Evolutionary conservation across 371 early-diverging fungal species (phyloP), one percentile per base, ranked within the genome.

Genomic region (Mucor racemosus): DNA sequence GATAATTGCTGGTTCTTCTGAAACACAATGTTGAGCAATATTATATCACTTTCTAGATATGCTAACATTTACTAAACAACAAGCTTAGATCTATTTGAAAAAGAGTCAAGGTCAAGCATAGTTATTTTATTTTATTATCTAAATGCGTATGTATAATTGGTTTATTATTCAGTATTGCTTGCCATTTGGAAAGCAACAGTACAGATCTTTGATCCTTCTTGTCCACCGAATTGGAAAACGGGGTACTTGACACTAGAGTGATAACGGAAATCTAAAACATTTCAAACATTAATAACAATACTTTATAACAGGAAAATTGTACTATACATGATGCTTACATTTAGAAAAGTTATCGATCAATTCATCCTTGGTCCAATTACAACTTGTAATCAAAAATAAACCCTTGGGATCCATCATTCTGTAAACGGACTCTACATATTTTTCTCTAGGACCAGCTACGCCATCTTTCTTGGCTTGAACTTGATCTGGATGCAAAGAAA

Each of bases 361-460:
- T 78, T 97, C 96, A 15, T 91, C 87, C 65, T 89, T 88, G 3
- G 95, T 95, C 96, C 96, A 97, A 65, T 97, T 97, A 75, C 97
- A 97, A 58, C 91, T 91, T 3, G 97, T 96, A 62, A 97, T 92
- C 67, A 97, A 69, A 21, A 96, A 84, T 11, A 89, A 75, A 46
- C 75, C 75, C 17, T 81, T 78, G 3, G 76, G 62, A 0, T 75
- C 70, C 8, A 84, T 80, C 65, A 77, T 67, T 21, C 68, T 48
- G 34, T 69, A 55, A 8, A 77, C 78, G 8, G 75, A 64, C n/a
- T 64, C 63, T 1, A 78, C 74, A 46, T 76, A 78, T 38, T 63
- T 68, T 36, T 81, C 73, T 19, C 78, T 73, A 5, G 81, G 81
- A 0, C 84, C 85, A 11, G 68, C 73, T 26, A 55, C 36, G 11